These are phyloP conservation scores for Rhodotorula graminis DNA, from an alignment of 768 basidiomycete species.

Conservation along the genomic window DNA sequence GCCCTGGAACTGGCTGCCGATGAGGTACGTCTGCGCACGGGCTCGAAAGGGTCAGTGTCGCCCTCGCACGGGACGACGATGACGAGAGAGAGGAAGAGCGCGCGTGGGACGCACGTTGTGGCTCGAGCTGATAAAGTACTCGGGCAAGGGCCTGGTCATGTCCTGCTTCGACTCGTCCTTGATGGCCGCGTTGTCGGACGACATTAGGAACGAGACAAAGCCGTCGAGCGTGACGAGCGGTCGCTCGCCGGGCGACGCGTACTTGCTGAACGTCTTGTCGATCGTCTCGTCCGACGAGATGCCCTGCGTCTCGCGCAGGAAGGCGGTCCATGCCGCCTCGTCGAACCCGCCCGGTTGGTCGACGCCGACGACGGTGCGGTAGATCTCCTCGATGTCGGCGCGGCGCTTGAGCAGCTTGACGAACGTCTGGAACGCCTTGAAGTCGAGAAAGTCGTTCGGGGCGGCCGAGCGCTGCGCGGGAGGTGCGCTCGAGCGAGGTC, in stretches of 20 bases:
- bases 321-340: conserved; percentile 52
- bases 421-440: conserved; percentile 71
- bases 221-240: conserved; percentile 55
- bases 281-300: conserved; percentile 43
- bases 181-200: conserved; percentile 66
- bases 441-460: conserved; percentile 56
- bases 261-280: conserved; percentile 29
- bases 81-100: no score
- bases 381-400: conserved; percentile 67
- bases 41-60: no score
- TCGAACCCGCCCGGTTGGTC: conserved; percentile 41
- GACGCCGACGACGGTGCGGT: background rate
- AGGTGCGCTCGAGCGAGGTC: background rate
- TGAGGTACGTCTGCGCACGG: conserved; percentile 61
- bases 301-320: conserved; percentile 57
- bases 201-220: conserved; percentile 75
- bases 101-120: conserved; percentile 69
- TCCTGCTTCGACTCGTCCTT: conserved; percentile 63
- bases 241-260: conserved; percentile 40
- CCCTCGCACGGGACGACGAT: no score
- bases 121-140: conserved; percentile 83
- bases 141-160: conserved; percentile 79
- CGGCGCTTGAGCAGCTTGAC: conserved; percentile 78
- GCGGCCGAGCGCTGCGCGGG: conserved; percentile 13
- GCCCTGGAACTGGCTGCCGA: conserved; percentile 70